A percentile compares a stretch with the other conserved stretches of the same genome.
phyloP scores from a whole-genome alignment of 2,329 filamentous ascomycete genomes.

The Parastagonospora avenae region DNA sequence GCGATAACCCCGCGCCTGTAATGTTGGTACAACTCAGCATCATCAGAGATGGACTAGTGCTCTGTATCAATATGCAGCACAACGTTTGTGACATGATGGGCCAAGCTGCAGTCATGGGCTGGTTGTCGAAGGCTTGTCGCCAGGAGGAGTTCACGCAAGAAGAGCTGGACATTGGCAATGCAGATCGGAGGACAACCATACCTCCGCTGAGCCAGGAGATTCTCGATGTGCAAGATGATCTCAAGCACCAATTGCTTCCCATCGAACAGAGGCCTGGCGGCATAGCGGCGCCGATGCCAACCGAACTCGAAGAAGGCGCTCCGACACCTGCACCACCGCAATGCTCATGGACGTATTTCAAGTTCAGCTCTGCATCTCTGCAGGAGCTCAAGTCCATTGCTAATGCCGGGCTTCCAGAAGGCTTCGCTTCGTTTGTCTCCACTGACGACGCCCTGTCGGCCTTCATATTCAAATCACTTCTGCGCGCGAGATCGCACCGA shows the following conservation, averaged over 20 bases:
- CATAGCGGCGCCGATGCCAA: background rate
- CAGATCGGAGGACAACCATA: constrained; percentile 45
- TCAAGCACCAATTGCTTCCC: constrained; percentile 42
- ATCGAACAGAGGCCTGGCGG: background rate
- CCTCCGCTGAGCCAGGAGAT: constrained; percentile 46
- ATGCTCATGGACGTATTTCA: constrained; percentile 54
- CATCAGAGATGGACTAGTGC: constrained; percentile 55
- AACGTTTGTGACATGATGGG: constrained; percentile 59
- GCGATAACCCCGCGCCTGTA: constrained; percentile 42
- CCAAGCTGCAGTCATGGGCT: constrained; percentile 53
- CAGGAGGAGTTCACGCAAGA: constrained; percentile 52
- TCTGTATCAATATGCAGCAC: constrained; percentile 58
- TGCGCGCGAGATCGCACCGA: constrained; percentile 49
- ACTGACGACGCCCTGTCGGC: constrained; percentile 61
- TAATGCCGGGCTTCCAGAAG: constrained; percentile 19
- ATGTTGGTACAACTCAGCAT: constrained; percentile 57
- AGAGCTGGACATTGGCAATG: constrained; percentile 54
- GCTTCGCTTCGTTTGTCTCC: constrained; percentile 49
- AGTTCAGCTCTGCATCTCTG: constrained; percentile 49
- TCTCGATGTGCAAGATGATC: constrained; percentile 43
- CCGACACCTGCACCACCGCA: constrained; percentile 5
- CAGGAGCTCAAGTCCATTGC: constrained; percentile 50
- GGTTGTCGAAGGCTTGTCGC: constrained; percentile 57
- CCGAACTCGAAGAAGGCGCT: too few species aligned
- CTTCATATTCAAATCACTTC: constrained; percentile 57